Conservation (phyloP, 371 early-diverging fungal genomes). For the Mortierella sp. region DNA sequence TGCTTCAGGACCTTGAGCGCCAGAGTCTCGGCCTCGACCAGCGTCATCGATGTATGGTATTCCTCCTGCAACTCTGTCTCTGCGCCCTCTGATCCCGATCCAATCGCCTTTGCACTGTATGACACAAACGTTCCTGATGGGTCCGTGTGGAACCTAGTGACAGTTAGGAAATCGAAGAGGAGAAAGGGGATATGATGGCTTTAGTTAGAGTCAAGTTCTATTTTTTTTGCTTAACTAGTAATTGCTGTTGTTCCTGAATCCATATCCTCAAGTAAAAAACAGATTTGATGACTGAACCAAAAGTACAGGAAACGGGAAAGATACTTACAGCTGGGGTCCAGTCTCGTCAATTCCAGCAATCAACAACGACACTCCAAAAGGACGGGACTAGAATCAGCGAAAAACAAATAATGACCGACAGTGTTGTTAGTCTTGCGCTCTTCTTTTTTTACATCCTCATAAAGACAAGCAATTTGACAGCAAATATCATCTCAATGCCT, state of each 20-base stretch:
- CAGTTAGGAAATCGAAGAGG: slow-evolving; percentile 1
- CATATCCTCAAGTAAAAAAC: no score
- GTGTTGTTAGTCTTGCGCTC: not conserved
- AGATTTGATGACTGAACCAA: not conserved
- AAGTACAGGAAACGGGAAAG: not conserved
- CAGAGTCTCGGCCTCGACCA: slow-evolving; percentile 90
- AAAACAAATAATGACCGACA: not conserved
- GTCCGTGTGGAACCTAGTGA: slow-evolving; percentile 89
- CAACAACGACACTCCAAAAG: slow-evolving; percentile 99
- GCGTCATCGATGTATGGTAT: slow-evolving; percentile 89
- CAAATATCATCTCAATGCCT: not conserved
- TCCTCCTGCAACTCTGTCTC: slow-evolving; percentile 98
- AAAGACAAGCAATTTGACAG: not conserved
- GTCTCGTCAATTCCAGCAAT: slow-evolving; percentile 98
- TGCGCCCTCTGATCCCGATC: slow-evolving; percentile 98
- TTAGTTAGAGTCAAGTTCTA: not conserved
- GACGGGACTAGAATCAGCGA: slow-evolving; percentile 78
- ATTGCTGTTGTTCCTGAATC: no score
- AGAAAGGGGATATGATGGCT: not conserved
- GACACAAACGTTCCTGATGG: slow-evolving; percentile 96
- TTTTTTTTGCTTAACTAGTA: not conserved
- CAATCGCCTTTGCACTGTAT: slow-evolving; percentile 97
- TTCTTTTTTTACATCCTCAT: not conserved
- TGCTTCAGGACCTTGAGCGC: slow-evolving; percentile 98
- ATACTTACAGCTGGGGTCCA: slow-evolving; percentile 95